phyloP scores from a whole-genome alignment of 345 rosid species.

The Xanthoceras sorbifolium region DNA sequence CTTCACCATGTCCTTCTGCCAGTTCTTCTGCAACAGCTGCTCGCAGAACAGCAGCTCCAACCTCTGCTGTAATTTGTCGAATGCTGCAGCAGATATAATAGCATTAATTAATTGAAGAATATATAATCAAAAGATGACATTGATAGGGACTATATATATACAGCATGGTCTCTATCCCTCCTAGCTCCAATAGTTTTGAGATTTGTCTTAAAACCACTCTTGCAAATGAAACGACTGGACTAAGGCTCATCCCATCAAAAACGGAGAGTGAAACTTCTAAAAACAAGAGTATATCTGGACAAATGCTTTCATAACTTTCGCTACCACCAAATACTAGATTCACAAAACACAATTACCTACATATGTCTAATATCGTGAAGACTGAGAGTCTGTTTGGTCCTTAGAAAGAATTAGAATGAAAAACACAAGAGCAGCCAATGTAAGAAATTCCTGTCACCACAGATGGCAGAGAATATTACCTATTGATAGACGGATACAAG shows the following conservation, averaged over 20 bases:
- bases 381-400: neutral
- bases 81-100: slow-evolving; percentile 55
- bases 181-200: neutral
- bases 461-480: slow-evolving; percentile 43
- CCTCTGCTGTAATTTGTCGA: slow-evolving; percentile 88
- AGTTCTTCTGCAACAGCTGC: slow-evolving; percentile 81
- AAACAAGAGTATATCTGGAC: neutral
- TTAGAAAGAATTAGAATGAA: neutral
- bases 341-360: neutral
- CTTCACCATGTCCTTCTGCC: slow-evolving; percentile 83
- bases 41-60: slow-evolving; percentile 87
- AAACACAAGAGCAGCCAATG: neutral
- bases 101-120: neutral
- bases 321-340: neutral
- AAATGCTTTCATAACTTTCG: neutral
- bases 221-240: neutral
- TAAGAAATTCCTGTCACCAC: neutral
- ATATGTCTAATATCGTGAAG: neutral
- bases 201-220: neutral
- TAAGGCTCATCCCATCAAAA: neutral
- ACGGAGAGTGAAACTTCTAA: neutral
- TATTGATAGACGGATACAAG: slow-evolving; percentile 80
- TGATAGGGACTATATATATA: no score
- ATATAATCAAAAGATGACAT: neutral
- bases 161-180: neutral